phyloP scores from a whole-genome alignment of 2,329 filamentous ascomycete species.

The Alternaria metachromatica region DNA sequence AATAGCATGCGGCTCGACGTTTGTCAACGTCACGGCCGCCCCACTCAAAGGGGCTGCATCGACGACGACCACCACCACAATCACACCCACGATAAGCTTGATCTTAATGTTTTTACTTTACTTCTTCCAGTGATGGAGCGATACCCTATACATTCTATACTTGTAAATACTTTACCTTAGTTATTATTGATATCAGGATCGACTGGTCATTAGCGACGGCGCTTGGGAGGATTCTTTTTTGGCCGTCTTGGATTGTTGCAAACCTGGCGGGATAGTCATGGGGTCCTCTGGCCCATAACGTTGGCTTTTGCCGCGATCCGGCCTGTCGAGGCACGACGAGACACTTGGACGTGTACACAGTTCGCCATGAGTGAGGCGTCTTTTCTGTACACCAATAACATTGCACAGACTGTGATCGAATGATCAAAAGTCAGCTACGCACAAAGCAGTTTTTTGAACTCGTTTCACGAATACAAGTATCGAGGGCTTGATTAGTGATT shows the following conservation, averaged over 20 bases:
- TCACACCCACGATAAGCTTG: conserved; percentile 41
- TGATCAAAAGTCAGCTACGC: conserved; percentile 5
- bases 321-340: neutral
- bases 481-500: conserved; percentile 7
- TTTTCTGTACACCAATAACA: neutral
- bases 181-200: conserved; percentile 24
- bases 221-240: conserved; percentile 27
- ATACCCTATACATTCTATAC: conserved; percentile 20
- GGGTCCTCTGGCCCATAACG: conserved; percentile 6
- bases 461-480: conserved; percentile 11
- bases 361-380: neutral
- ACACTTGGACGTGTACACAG: neutral
- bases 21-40: conserved; percentile 60
- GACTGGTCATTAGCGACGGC: conserved; percentile 48
- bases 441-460: neutral
- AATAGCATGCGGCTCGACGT: conserved; percentile 63
- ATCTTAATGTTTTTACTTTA: conserved; percentile 45
- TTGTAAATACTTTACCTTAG: conserved; percentile 25
- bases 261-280: conserved; percentile 16
- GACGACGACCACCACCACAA: conserved; percentile 24
- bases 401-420: conserved; percentile 5
- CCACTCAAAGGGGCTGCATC: conserved; percentile 42
- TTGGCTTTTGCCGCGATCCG: conserved; percentile 1
- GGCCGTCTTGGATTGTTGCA: neutral
- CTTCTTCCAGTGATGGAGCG: conserved; percentile 37